Conservation (phyloP, 768 basidiomycete genomes). For the Pulveroboletus frians region DNA sequence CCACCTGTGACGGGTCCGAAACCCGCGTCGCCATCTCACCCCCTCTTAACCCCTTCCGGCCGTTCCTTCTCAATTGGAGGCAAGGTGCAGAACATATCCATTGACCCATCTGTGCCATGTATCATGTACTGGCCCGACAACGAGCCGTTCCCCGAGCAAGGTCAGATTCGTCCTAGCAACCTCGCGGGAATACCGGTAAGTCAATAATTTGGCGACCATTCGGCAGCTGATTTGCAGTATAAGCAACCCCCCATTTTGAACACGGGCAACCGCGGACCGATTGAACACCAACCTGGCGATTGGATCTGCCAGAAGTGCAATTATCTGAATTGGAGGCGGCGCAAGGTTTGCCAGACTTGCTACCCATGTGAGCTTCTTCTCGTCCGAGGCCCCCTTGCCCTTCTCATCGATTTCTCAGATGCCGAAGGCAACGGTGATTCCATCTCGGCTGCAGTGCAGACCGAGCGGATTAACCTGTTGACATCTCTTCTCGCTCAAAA, state of each 20-base stretch:
- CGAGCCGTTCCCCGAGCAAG: slow-evolving; percentile 73
- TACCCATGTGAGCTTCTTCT: slow-evolving; percentile 58
- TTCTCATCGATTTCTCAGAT: slow-evolving; percentile 39
- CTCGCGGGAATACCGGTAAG: slow-evolving; percentile 53
- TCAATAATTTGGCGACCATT: background rate
- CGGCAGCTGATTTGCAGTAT: slow-evolving; percentile 3
- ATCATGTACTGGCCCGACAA: slow-evolving; percentile 93
- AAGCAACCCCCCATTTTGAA: slow-evolving; percentile 84
- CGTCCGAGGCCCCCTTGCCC: slow-evolving; percentile 6
- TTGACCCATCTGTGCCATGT: slow-evolving; percentile 65
- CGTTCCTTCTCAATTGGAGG: slow-evolving; percentile 72
- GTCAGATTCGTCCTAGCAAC: slow-evolving; percentile 64
- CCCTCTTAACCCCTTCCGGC: slow-evolving; percentile 79
- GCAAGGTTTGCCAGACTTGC: slow-evolving; percentile 89
- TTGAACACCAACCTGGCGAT: slow-evolving; percentile 79
- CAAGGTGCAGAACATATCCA: slow-evolving; percentile 73
- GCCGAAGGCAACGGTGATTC: slow-evolving; percentile 88
- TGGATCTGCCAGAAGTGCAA: slow-evolving; percentile 83
- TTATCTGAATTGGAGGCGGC: slow-evolving; percentile 81
- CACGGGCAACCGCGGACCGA: slow-evolving; percentile 83
- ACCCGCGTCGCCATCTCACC: slow-evolving; percentile 46
- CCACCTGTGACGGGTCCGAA: slow-evolving; percentile 27
- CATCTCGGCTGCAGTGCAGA: slow-evolving; percentile 78
- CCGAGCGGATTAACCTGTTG: slow-evolving; percentile 76
- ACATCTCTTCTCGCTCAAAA: slow-evolving; percentile 67